Percentiles rank a stretch among this genome's conserved stretches.
These are phyloP conservation scores for Nigrograna mackinnonii DNA, from an alignment of 2,329 filamentous ascomycete genomes.

Conservation along the genomic window DNA sequence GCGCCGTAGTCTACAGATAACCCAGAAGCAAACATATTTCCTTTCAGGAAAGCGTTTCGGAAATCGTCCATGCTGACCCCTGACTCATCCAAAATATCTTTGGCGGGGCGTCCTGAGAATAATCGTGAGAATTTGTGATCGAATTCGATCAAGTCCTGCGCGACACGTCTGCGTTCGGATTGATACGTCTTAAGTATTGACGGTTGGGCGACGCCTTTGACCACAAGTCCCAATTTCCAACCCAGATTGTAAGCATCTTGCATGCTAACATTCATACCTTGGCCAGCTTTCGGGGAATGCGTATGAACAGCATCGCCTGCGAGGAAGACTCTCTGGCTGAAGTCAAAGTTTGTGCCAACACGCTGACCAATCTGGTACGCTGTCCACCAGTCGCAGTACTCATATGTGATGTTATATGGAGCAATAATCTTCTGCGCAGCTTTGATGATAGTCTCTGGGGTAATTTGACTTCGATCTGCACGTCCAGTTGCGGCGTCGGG, in stretches of 20 bases:
- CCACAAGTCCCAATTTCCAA: conserved; percentile 59
- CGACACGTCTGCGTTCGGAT: conserved; percentile 60
- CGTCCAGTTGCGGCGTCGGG: conserved; percentile 46
- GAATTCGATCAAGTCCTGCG: conserved; percentile 65
- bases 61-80: conserved; percentile 67
- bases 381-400: conserved; percentile 69
- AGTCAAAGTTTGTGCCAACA: conserved; percentile 61
- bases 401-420: conserved; percentile 69
- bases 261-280: conserved; percentile 75
- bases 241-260: conserved; percentile 66
- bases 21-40: conserved; percentile 63
- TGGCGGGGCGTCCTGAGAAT: conserved; percentile 55
- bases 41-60: conserved; percentile 63
- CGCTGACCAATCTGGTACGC: conserved; percentile 71
- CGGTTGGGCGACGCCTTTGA: conserved; percentile 46
- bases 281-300: conserved; percentile 65
- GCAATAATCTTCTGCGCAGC: conserved; percentile 66
- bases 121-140: conserved; percentile 53
- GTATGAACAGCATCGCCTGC: conserved; percentile 68
- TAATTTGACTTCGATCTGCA: conserved; percentile 65
- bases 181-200: conserved; percentile 57
- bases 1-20: conserved; percentile 62
- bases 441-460: conserved; percentile 63
- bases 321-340: conserved; percentile 65
- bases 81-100: conserved; percentile 62